Evolutionary conservation across 2,329 filamentous ascomycete species (phyloP).

Genomic region (Colletotrichum simmondsii): DNA sequence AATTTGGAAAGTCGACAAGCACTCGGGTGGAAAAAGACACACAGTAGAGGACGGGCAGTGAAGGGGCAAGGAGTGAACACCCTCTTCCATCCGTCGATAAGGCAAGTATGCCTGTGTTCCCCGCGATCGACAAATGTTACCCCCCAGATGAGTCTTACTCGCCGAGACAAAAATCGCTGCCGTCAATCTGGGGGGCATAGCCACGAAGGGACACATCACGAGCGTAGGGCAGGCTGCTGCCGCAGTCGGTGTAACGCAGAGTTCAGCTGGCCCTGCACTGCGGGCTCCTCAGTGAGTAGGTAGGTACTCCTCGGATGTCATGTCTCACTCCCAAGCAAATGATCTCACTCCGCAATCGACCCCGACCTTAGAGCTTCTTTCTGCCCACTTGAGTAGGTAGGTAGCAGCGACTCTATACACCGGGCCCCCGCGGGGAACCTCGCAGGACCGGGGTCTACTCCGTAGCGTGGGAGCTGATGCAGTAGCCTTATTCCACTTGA

Average conservation of each 20-base stretch:
- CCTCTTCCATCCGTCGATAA: background rate
- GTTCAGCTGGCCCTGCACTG: background rate
- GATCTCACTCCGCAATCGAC: background rate
- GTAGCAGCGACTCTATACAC: background rate
- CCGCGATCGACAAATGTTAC: constrained; percentile 8
- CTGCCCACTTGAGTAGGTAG: background rate
- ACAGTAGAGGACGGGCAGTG: background rate
- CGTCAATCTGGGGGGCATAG: constrained; percentile 7
- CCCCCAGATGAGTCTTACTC: background rate
- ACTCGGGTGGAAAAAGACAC: background rate
- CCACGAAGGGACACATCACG: constrained; percentile 14
- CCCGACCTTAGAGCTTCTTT: background rate
- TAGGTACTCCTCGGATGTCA: background rate
- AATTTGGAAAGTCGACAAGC: background rate
- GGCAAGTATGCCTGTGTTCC: background rate
- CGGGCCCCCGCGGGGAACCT: constrained; percentile 4
- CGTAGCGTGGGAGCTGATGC: background rate
- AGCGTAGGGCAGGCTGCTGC: constrained; percentile 2
- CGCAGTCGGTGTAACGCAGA: background rate
- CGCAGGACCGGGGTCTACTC: background rate
- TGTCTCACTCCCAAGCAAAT: background rate
- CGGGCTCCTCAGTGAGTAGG: background rate
- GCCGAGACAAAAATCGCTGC: constrained; percentile 2
- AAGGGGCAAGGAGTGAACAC: background rate
- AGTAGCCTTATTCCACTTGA: constrained; percentile 2